Percentiles rank a stretch among this genome's conserved stretches.
These are phyloP conservation scores for Heracleum sosnowskyi DNA, from an alignment of 129 eudicot species.

Conservation along the genomic window DNA sequence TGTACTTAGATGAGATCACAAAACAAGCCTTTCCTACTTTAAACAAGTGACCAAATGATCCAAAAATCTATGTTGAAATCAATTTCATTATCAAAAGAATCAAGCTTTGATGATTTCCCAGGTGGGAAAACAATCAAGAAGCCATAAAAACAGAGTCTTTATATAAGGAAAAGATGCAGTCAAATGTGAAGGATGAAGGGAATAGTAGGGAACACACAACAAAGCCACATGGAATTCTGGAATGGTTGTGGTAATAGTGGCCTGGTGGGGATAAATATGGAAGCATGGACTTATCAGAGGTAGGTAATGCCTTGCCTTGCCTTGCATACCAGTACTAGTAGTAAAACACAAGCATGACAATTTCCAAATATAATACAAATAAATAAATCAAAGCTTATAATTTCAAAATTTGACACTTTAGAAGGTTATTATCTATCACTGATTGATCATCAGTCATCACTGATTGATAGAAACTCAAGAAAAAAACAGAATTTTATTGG, in stretches of 20 bases:
- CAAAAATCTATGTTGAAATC: slow-evolving; percentile 8
- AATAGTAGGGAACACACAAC: slow-evolving; percentile 24
- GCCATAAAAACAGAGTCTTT: background rate
- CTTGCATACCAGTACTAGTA: background rate
- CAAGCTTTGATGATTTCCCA: slow-evolving; percentile 13
- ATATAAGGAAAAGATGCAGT: slow-evolving; percentile 11
- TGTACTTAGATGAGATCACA: slow-evolving; percentile 21
- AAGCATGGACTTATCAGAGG: slow-evolving; percentile 25
- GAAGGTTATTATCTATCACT: background rate
- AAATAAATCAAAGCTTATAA: background rate
- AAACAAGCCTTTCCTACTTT: slow-evolving; percentile 14
- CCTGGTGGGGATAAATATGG: slow-evolving; percentile 20
- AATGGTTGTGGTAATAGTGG: slow-evolving; percentile 4
- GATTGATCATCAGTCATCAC: slow-evolving; percentile 6
- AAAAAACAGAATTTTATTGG: background rate
- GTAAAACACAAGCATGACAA: slow-evolving; percentile 21
- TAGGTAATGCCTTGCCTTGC: slow-evolving; percentile 22
- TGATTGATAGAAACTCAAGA: background rate
- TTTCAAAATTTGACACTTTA: slow-evolving; percentile 2
- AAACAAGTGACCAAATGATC: slow-evolving; percentile 6
- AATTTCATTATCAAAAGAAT: slow-evolving; percentile 14
- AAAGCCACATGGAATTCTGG: slow-evolving; percentile 31
- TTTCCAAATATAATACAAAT: background rate
- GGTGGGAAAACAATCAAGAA: slow-evolving; percentile 23
- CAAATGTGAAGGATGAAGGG: slow-evolving; percentile 31